Evolutionary conservation across 306 rosid genomes (phyloP).

Genomic region (Luffa acutangula): DNA sequence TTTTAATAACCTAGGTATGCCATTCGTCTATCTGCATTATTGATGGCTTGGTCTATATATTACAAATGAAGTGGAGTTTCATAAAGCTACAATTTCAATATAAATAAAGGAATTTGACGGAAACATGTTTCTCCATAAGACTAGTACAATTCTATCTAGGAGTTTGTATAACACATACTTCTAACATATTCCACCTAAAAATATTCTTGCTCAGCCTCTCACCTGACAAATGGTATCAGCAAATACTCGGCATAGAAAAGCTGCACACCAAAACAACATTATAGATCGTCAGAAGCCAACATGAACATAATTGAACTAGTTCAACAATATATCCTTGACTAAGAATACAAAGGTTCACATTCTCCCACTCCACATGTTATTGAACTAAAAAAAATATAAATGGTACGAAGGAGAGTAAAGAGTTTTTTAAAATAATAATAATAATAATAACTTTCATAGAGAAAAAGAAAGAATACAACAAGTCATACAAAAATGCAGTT

Average conservation of each 20-base stretch:
- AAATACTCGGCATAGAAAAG: slow-evolving; percentile 86
- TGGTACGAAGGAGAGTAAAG: too few species aligned
- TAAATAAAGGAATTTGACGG: not conserved
- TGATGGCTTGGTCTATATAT: not conserved
- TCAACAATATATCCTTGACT: too few species aligned
- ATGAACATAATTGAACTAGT: too few species aligned
- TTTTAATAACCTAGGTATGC: not conserved
- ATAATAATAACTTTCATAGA: not conserved
- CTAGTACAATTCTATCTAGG: not conserved
- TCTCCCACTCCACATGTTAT: too few species aligned
- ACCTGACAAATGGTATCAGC: slow-evolving; percentile 69
- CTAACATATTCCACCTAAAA: not conserved
- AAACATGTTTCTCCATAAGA: not conserved
- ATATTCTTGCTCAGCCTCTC: slow-evolving; percentile 18
- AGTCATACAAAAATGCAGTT: not conserved
- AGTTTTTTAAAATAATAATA: not conserved
- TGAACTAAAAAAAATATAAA: too few species aligned
- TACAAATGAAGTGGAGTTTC: not conserved
- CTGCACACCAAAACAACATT: slow-evolving; percentile 35
- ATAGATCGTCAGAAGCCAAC: too few species aligned
- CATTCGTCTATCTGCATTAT: not conserved
- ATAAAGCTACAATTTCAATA: not conserved
- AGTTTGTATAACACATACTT: not conserved
- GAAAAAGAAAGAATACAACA: not conserved
- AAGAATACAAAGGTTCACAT: too few species aligned